Evolutionary conservation across 2,329 filamentous ascomycete species (phyloP).

Genomic region (Aspergillus ochraceoroseus): DNA sequence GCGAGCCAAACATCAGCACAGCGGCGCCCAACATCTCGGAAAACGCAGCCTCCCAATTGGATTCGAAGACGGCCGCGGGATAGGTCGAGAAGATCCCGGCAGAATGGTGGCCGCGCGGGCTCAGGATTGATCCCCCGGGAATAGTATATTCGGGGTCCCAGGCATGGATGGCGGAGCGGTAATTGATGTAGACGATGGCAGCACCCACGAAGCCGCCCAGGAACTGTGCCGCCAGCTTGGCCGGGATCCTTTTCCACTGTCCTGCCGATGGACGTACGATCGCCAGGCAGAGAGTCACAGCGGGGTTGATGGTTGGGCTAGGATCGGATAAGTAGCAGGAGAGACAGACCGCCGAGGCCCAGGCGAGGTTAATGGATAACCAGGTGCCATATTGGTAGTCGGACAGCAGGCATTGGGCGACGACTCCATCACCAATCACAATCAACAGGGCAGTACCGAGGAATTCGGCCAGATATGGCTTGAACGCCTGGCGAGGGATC

Average conservation of each 20-base stretch:
- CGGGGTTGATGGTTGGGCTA: conserved; percentile 29
- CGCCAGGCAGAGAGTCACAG: no score
- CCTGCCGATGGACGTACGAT: conserved; percentile 27
- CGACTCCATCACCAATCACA: conserved; percentile 32
- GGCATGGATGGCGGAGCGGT: conserved; percentile 28
- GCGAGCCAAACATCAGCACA: conserved; percentile 30
- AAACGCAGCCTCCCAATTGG: conserved; percentile 33
- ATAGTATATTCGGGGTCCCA: conserved; percentile 34
- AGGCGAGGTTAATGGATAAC: conserved; percentile 34
- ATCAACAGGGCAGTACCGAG: conserved; percentile 32
- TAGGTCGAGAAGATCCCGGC: conserved; percentile 31
- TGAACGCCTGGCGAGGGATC: no score
- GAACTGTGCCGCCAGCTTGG: conserved; percentile 28
- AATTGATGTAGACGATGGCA: conserved; percentile 30
- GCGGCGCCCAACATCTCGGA: conserved; percentile 27
- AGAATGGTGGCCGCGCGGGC: conserved; percentile 27
- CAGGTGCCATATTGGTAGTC: conserved; percentile 34
- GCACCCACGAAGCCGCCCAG: conserved; percentile 31
- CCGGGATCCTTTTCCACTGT: conserved; percentile 29
- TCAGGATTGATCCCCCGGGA: conserved; percentile 29
- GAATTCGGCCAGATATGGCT: conserved; percentile 30
- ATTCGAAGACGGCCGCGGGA: conserved; percentile 23
- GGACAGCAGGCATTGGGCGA: conserved; percentile 31
- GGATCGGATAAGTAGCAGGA: conserved; percentile 28
- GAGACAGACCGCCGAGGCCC: conserved; percentile 29